Base-by-base conservation (phyloP, 768 basidiomycete species). In the Hericium erinaceus region DNA sequence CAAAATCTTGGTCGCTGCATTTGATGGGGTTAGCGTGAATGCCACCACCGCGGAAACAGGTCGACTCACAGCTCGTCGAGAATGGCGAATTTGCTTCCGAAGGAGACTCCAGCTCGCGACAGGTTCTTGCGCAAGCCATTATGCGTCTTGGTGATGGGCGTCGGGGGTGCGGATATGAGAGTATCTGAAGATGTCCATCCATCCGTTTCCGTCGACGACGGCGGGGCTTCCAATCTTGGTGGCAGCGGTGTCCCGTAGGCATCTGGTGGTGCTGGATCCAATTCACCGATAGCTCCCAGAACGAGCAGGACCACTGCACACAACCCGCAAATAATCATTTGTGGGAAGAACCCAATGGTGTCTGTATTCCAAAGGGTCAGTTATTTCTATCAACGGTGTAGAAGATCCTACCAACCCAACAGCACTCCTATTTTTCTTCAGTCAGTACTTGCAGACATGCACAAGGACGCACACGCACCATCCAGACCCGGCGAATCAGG, bases 301-400 rank as follows among this genome's bases (percentile, higher is more conserved):
- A 46, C 44, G 20, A 46, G 44, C 10, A 46, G 20, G 10, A 46
- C 20, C 44, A 46, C 44, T 46, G 44, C 44, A 11, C 44, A 46
- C 7, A 73, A 64, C 8, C 72, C 71, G n/a, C 72, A 66, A 28
- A 78, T 66, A 24, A 80, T 68, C 77, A 83, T 81, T 64, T 83
- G 81, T 5, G 81, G 80, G 64, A 83, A 82, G 65, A 76, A 80
- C 2, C 80, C 82, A 50, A 84, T 80, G 48, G 70, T 70, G 61
- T 82, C 80, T 81, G 58, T 56, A 51, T 16, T n/a, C 39, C 5
- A 24, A 26, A 1, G 39, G 40, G 8, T 39, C 33, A 40, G 33
- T 4, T 20, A 16, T 20, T 26, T 38, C 15, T 40, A 6, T 37
- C 11, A 11, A 13, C 12, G 20, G 9, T 15, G 38, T 20, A 7